Conservation (phyloP, 768 basidiomycete genomes). For the Suillus sp. region DNA sequence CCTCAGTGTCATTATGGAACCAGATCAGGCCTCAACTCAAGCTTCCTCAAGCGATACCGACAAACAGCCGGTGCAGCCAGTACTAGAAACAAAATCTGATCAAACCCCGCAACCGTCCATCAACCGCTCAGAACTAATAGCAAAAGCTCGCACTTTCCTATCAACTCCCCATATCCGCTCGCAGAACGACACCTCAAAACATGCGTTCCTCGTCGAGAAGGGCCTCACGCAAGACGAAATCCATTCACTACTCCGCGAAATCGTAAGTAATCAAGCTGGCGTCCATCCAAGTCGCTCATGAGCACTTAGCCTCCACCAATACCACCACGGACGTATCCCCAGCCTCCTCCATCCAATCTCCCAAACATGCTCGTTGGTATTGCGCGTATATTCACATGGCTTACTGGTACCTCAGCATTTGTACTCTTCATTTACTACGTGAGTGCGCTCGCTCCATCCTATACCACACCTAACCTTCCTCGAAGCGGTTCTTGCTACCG, state of each 20-base stretch:
- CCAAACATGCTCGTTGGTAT: conserved; percentile 67
- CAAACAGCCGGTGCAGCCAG: background rate
- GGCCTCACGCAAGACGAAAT: conserved; percentile 67
- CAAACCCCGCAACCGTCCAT: conserved; percentile 3
- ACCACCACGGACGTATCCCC: conserved; percentile 76
- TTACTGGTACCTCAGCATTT: conserved; percentile 61
- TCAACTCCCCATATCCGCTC: conserved; percentile 62
- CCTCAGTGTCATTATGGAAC: background rate
- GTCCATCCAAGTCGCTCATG: conserved; percentile 5
- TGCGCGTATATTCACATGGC: conserved; percentile 62
- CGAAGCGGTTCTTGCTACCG: conserved; percentile 69
- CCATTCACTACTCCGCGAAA: conserved; percentile 54
- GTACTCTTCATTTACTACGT: conserved; percentile 70
- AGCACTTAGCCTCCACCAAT: conserved; percentile 47
- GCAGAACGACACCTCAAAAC: conserved; percentile 58
- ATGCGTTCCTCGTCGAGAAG: conserved; percentile 68
- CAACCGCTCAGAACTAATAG: conserved; percentile 47
- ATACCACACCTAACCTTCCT: conserved; percentile 14
- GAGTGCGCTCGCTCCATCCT: conserved; percentile 24
- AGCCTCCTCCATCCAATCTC: conserved; percentile 66
- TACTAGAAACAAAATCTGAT: background rate
- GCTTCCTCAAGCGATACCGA: background rate
- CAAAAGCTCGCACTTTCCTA: conserved; percentile 65
- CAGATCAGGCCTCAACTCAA: conserved; percentile 1
- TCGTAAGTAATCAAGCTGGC: conserved; percentile 42